phyloP scores from a whole-genome alignment of 2,329 filamentous ascomycete species.

The Escovopsis sp. region DNA sequence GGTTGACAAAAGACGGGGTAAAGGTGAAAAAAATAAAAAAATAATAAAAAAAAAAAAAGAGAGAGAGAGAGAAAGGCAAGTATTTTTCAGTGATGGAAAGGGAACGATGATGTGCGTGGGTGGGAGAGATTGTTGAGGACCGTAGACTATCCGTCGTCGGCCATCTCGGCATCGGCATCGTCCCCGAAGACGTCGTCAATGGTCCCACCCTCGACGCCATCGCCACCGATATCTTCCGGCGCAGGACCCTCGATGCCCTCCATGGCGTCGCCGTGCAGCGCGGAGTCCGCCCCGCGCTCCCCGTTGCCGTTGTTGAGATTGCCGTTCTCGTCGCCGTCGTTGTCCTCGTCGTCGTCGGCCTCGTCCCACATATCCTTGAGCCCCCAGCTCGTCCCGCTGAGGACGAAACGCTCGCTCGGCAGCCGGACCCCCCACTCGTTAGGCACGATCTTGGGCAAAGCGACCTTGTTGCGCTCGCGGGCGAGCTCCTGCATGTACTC shows the following conservation, averaged over 20 bases:
- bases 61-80: too few relatives aligned
- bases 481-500: constrained; percentile 68
- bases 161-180: constrained; percentile 42
- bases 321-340: constrained; percentile 24
- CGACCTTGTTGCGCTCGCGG: constrained; percentile 50
- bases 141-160: constrained; percentile 18
- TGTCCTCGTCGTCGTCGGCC: constrained; percentile 20
- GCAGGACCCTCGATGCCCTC: constrained; percentile 28
- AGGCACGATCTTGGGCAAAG: constrained; percentile 44
- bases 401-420: constrained; percentile 52
- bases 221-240: constrained; percentile 27
- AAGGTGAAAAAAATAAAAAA: too few relatives aligned
- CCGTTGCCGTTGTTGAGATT: too few relatives aligned
- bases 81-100: too few relatives aligned
- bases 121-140: too few relatives aligned
- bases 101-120: too few relatives aligned
- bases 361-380: constrained; percentile 43
- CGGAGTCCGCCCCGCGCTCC: too few relatives aligned
- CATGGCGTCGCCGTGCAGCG: constrained; percentile 30
- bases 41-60: too few relatives aligned
- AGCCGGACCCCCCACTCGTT: constrained; percentile 54
- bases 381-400: constrained; percentile 51
- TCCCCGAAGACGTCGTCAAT: constrained; percentile 40
- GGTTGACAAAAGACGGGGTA: too few relatives aligned
- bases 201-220: constrained; percentile 33